Percentiles rank a stretch among this genome's conserved stretches.
Conservation (phyloP, 2,329 filamentous ascomycete species). For the Hypoxylon sp. region DNA sequence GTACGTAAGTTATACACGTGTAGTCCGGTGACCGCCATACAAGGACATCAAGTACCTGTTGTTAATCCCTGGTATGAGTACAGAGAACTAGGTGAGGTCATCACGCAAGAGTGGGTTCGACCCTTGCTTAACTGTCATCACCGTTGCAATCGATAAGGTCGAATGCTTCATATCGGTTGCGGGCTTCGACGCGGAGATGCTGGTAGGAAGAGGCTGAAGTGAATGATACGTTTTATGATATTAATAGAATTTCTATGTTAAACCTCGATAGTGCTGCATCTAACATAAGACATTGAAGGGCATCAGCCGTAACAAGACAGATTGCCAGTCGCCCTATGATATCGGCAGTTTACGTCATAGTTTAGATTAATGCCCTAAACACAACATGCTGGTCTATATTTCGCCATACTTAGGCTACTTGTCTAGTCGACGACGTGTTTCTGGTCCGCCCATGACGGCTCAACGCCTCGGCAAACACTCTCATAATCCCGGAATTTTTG, state of each 20-base stretch:
- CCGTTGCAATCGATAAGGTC: background rate
- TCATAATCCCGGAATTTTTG: conserved; percentile 77
- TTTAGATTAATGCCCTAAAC: background rate
- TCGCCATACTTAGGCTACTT: background rate
- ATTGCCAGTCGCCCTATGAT: background rate
- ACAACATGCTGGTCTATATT: background rate
- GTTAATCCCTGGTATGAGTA: conserved; percentile 8
- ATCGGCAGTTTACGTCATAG: conserved; percentile 3
- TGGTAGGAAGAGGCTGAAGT: background rate
- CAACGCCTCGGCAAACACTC: conserved; percentile 76
- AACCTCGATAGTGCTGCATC: background rate
- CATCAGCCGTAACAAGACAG: background rate
- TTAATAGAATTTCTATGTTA: background rate
- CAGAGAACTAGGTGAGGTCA: background rate
- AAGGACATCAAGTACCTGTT: conserved; percentile 2
- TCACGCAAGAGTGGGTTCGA: background rate
- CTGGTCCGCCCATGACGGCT: conserved; percentile 74
- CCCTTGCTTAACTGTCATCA: background rate
- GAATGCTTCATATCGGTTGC: background rate
- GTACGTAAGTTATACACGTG: conserved; percentile 17
- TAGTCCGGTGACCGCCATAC: conserved; percentile 12
- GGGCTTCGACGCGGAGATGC: background rate
- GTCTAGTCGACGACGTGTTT: conserved; percentile 70
- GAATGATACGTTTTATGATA: background rate
- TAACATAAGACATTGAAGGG: background rate